Base-by-base conservation (phyloP, 1,284 basidiomycete species). In the Pseudozyma sp. region DNA sequence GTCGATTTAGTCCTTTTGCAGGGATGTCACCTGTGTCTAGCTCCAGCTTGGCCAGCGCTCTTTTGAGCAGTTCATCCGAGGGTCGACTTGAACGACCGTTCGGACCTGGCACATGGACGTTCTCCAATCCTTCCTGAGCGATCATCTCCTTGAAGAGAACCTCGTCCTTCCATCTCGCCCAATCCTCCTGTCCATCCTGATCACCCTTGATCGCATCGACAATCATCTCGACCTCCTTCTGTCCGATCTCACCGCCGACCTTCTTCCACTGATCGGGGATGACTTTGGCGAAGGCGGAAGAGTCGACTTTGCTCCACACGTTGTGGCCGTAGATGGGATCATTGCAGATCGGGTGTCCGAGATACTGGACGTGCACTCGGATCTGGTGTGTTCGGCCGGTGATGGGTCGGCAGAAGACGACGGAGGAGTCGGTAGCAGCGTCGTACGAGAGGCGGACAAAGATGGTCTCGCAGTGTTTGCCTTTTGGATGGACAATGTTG, bases 361-460 rank as follows among this genome's bases (percentile, higher is more conserved):
- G 89, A 82, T 89, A 98, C 86, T 99, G 97, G 1, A 98, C 88
- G 83, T 99, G 97, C 1, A 99, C 96, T 47, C 96, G 90, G 62
- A 97, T 92, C 85, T 97, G 94, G 85, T 97, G 94, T 0, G 94
- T 94, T 92, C 84, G 73, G 0, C 84, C 84, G 17, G 84, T 85
- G 71, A 85, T 82, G n/a, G 82, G 82, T 11, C 81, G 77, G 85
- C 96, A 99, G 72, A 90, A 90, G 7, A 99, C 88, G 7, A 98
- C 92, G 78, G 92, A 95, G 46, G 92, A 94, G 82, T 97, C 87
- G 1, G 93, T 92, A 59, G 88, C 88, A 11, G 86, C 84, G 82
- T 99, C 94, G 83, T 98, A 98, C 60, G 89, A 91, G 68, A 98
- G 86, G 19, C 91, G 88, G 51, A 89, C 91, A 85, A 99, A 99